Percentiles rank a stretch among this genome's conserved stretches.
phyloP scores from a whole-genome alignment of 2,329 filamentous ascomycete genomes.

The Penicillium freii region DNA sequence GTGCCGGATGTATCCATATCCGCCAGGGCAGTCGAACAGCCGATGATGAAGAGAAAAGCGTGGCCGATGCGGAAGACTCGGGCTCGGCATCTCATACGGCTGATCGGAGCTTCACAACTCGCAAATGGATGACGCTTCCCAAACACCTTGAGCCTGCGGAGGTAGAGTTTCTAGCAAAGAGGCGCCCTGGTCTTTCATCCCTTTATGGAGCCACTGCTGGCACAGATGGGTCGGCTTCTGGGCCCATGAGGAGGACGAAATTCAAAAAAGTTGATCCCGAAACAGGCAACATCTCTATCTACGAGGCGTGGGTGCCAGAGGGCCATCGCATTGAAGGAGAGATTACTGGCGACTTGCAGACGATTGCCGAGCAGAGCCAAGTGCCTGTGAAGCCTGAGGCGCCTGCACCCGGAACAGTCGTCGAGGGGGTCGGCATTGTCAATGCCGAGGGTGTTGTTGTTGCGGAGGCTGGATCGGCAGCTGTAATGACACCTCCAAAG shows the following conservation, averaged over 20 bases:
- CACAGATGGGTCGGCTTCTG: conserved; percentile 37
- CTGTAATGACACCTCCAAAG: conserved; percentile 50
- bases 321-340: conserved; percentile 80
- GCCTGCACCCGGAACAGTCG: conserved; percentile 57
- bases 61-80: conserved; percentile 36
- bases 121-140: conserved; percentile 59
- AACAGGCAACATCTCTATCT: conserved; percentile 75
- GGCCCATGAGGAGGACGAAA: conserved; percentile 72
- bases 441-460: conserved; percentile 62
- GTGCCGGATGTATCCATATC: conserved; percentile 74
- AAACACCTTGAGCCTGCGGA: conserved; percentile 58
- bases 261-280: conserved; percentile 74
- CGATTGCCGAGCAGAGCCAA: conserved; percentile 44
- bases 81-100: conserved; percentile 24
- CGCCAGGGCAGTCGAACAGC: conserved; percentile 53
- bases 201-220: conserved; percentile 42
- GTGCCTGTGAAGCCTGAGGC: conserved; percentile 36
- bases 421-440: conserved; percentile 60
- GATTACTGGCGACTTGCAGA: conserved; percentile 60
- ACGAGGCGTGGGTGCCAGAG: conserved; percentile 77
- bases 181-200: conserved; percentile 58
- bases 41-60: conserved; percentile 39
- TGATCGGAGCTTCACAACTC: conserved; percentile 54
- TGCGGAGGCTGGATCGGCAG: conserved; percentile 47
- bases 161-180: conserved; percentile 61